A percentile compares a stretch with the other conserved stretches of the same genome.
phyloP scores from a whole-genome alignment of 2,329 filamentous ascomycete species.

The Myriosclerotinia curreyana region DNA sequence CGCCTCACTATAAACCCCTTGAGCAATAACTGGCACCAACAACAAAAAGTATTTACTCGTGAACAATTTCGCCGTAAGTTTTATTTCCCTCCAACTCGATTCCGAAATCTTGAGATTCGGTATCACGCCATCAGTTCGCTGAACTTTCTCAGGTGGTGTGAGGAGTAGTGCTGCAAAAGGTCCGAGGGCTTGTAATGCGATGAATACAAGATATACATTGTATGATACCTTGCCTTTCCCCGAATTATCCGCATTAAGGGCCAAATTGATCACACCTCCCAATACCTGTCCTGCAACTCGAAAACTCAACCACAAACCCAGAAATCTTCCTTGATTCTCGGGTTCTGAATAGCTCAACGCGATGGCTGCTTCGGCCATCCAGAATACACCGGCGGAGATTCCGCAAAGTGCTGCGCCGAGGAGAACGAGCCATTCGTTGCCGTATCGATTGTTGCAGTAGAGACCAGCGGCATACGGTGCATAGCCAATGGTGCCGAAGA shows the following conservation, averaged over 20 bases:
- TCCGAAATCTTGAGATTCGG: constrained; percentile 59
- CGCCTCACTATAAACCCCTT: constrained; percentile 68
- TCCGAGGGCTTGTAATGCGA: constrained; percentile 63
- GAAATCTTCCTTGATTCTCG: constrained; percentile 59
- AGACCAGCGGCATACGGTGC: constrained; percentile 68
- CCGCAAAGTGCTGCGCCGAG: constrained; percentile 45
- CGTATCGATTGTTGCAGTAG: constrained; percentile 70
- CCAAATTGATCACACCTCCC: constrained; percentile 69
- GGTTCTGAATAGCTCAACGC: constrained; percentile 70
- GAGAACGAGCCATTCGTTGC: constrained; percentile 65
- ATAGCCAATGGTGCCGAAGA: constrained; percentile 71
- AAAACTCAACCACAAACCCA: constrained; percentile 65
- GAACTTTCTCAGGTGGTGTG: constrained; percentile 58
- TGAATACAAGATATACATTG: constrained; percentile 66
- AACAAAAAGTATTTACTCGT: constrained; percentile 60
- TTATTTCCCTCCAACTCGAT: constrained; percentile 57
- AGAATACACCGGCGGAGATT: constrained; percentile 62
- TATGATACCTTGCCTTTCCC: constrained; percentile 65
- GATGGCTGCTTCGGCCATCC: constrained; percentile 72
- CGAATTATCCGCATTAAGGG: constrained; percentile 57
- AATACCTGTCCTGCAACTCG: constrained; percentile 63
- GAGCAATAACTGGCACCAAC: constrained; percentile 64
- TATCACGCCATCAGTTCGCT: constrained; percentile 61
- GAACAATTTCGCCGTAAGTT: constrained; percentile 57
- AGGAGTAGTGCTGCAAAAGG: constrained; percentile 64